Base-by-base conservation (phyloP, 176 grass and related monocot species). In the Raddia distichophylla region DNA sequence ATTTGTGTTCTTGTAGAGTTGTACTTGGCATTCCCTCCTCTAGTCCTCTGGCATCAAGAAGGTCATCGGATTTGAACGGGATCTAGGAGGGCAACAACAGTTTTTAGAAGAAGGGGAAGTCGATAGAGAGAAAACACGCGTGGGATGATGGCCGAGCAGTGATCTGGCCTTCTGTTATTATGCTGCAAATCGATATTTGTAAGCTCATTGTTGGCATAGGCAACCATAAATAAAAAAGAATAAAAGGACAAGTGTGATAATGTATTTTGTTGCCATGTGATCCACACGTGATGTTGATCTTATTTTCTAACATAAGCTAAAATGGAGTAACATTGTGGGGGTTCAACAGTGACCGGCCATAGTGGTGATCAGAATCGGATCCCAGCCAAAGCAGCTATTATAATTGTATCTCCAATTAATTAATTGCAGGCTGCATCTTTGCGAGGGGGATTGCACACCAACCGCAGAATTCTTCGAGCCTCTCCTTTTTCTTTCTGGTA, bases 361-460 rank as follows among this genome's bases (percentile, higher is more conserved):
- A 47, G 63, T 80, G 87, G 49, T 55, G 6, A 20, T 56, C 76
- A 69, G 64, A 40, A 89, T 68, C 56, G 42, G 56, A 49, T 85
- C 48, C 55, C 3, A 64, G 47, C 56, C 42, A 22, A 19, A 65
- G 42, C 60, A 19, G 19, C 14, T n/a, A 37, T 14, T 5, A n/a
- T 40, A 40, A 40, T 40, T 40, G 2, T 35, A 32, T 54, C 54
- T 63, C 17, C 18, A 40, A 8, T 49, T 42, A 49, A 34, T 67
- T 27, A 27, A 27, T 27, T 27, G 77, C 61, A 69, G 1, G 6
- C 63, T 45, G 11, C 56, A 7, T 32, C 13, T 50, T 32, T 16
- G 8, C 11, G 0, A 10, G 2, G 47, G 40, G 34, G 47, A 45
- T 47, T 67, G 17, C 16, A 46, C 34, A 54, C 33, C 61, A 61